Conservation (phyloP, 2,329 filamentous ascomycete genomes). For the Aspergillus latus region DNA sequence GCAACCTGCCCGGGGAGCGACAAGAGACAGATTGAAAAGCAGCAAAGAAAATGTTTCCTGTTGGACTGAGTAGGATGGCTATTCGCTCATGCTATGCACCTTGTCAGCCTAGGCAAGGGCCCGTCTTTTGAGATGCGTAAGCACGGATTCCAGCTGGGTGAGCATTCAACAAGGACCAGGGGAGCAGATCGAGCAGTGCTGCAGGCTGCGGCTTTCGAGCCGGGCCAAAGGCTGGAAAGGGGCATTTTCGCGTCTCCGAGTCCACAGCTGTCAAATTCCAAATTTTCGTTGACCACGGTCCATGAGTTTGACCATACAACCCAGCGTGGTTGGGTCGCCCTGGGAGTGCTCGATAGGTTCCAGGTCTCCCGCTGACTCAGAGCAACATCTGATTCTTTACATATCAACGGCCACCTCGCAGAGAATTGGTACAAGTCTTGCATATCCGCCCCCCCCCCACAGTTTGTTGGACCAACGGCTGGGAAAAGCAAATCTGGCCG, state of each 20-base stretch:
- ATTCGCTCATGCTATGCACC: neutral
- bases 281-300: neutral
- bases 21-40: neutral
- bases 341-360: neutral
- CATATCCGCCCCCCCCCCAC: neutral
- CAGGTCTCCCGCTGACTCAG: neutral
- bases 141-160: neutral
- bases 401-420: neutral
- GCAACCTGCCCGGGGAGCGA: neutral
- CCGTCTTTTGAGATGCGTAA: neutral
- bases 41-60: neutral
- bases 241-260: neutral
- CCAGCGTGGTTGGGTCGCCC: too few species aligned
- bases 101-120: neutral
- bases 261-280: neutral
- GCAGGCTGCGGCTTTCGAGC: neutral
- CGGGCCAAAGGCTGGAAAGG: neutral
- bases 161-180: neutral
- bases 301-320: neutral
- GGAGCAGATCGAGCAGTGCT: neutral
- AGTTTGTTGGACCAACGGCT: neutral
- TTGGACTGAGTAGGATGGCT: neutral
- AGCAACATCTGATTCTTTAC: neutral
- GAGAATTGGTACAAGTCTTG: conserved; percentile 1
- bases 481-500: neutral